Evolutionary conservation across 495 filamentous ascomycete species (phyloP).

Genomic region (Hypoxylon fragiforme): DNA sequence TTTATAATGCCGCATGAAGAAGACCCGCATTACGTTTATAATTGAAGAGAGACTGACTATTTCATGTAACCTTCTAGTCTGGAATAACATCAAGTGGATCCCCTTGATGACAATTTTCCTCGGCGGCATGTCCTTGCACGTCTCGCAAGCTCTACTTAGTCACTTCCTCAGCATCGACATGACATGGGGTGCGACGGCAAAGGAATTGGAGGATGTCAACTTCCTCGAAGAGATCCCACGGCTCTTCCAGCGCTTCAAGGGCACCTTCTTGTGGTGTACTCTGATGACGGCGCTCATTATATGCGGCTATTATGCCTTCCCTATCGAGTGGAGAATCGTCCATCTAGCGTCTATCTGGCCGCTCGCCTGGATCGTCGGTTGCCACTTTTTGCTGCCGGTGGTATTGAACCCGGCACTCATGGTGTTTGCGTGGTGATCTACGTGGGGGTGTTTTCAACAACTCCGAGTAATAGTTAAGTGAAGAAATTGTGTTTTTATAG

Average conservation of each 20-base stretch:
- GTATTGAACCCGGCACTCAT: constrained; percentile 67
- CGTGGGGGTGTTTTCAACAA: too few relatives aligned
- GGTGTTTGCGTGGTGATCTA: constrained; percentile 63
- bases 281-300: constrained; percentile 52
- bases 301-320: constrained; percentile 47
- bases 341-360: constrained; percentile 63
- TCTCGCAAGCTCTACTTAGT: constrained; percentile 61
- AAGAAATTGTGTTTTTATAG: too few relatives aligned
- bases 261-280: constrained; percentile 60
- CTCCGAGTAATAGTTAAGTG: too few relatives aligned
- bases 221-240: constrained; percentile 64
- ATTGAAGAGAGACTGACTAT: constrained; percentile 5
- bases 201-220: constrained; percentile 61
- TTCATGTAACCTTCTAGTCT: constrained; percentile 41
- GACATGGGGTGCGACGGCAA: constrained; percentile 65
- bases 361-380: constrained; percentile 53
- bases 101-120: constrained; percentile 65
- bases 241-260: constrained; percentile 61
- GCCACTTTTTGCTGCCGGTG: constrained; percentile 63
- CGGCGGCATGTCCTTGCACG: constrained; percentile 66
- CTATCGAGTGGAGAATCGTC: constrained; percentile 58
- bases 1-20: not conserved
- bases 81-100: constrained; percentile 66
- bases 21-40: not conserved
- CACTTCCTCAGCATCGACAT: constrained; percentile 67